These are phyloP conservation scores for Crucihimalaya himalaica DNA, from an alignment of 345 rosid species.

Conservation along the genomic window DNA sequence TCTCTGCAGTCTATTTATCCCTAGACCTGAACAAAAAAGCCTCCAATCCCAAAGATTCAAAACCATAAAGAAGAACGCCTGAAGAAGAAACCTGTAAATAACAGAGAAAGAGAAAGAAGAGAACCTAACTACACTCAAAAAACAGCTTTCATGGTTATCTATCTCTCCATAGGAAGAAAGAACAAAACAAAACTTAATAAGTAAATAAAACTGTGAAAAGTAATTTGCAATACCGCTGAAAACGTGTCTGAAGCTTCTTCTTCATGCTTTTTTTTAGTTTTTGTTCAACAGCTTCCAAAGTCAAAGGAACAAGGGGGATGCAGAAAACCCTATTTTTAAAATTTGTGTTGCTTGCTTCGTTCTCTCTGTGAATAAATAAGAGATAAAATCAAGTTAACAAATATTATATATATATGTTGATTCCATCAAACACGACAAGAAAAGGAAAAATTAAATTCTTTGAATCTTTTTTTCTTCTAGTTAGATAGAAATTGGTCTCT, in stretches of 20 bases:
- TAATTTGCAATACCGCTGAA: constrained; percentile 32
- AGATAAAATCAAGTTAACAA: constrained; percentile 28
- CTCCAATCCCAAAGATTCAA: not conserved
- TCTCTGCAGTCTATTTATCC: not conserved
- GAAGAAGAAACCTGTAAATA: constrained; percentile 1
- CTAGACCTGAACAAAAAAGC: not conserved
- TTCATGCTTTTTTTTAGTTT: constrained; percentile 23
- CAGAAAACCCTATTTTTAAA: constrained; percentile 40
- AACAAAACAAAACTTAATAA: not conserved
- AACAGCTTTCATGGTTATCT: not conserved
- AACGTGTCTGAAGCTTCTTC: constrained; percentile 45
- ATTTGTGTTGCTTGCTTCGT: not conserved
- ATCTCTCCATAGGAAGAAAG: not conserved
- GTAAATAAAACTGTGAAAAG: not conserved
- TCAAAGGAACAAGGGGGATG: not conserved
- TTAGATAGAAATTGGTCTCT: constrained; percentile 23
- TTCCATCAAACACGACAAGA: constrained; percentile 26
- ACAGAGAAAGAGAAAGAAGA: not conserved
- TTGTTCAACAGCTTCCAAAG: constrained; percentile 1
- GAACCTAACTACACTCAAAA: not conserved
- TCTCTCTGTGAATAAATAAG: constrained; percentile 9
- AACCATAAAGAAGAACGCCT: constrained; percentile 19
- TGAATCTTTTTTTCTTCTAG: not conserved
- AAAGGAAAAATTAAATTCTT: not conserved
- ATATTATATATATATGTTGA: constrained; percentile 21